phyloP scores from a whole-genome alignment of 2,329 filamentous ascomycete genomes.

The Pestalotiopsis sp. region DNA sequence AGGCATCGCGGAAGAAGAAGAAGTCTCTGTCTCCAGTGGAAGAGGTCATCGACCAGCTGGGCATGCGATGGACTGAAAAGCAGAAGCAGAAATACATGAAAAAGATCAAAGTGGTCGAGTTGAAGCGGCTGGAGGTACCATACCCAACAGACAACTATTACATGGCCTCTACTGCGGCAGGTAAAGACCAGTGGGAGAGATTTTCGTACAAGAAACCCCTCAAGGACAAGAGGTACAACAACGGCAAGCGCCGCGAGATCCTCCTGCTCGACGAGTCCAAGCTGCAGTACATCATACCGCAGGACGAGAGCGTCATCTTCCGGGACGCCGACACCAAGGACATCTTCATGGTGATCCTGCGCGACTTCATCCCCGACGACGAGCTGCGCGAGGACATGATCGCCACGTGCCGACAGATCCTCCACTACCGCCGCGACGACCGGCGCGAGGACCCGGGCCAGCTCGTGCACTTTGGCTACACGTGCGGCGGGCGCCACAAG shows the following conservation, averaged over 20 bases:
- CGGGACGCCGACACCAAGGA: conserved; percentile 24
- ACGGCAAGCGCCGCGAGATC: conserved; percentile 16
- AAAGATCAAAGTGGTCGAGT: conserved; percentile 15
- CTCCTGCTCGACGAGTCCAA: conserved; percentile 15
- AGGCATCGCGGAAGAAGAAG: background rate
- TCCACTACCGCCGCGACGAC: conserved; percentile 15
- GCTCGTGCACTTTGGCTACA: conserved; percentile 25
- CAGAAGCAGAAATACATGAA: conserved; percentile 15
- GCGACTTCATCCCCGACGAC: conserved; percentile 23
- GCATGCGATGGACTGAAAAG: conserved; percentile 16
- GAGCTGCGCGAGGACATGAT: conserved; percentile 18
- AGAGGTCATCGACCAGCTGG: conserved; percentile 8
- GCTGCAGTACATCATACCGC: conserved; percentile 20
- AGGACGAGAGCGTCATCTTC: conserved; percentile 26
- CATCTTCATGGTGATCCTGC: conserved; percentile 23
- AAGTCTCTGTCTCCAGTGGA: background rate
- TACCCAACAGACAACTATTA: conserved; percentile 18
- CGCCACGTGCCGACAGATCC: conserved; percentile 19
- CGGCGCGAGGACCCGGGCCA: conserved; percentile 18
- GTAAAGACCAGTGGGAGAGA: conserved; percentile 9
- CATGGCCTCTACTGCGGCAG: conserved; percentile 17
- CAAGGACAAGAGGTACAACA: conserved; percentile 15
- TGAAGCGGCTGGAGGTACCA: conserved; percentile 12
- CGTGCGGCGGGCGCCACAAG: conserved; percentile 17
- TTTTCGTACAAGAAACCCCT: conserved; percentile 16